Evolutionary conservation across 2,329 filamentous ascomycete species (phyloP).

Genomic region (Lecanicillium sp.): DNA sequence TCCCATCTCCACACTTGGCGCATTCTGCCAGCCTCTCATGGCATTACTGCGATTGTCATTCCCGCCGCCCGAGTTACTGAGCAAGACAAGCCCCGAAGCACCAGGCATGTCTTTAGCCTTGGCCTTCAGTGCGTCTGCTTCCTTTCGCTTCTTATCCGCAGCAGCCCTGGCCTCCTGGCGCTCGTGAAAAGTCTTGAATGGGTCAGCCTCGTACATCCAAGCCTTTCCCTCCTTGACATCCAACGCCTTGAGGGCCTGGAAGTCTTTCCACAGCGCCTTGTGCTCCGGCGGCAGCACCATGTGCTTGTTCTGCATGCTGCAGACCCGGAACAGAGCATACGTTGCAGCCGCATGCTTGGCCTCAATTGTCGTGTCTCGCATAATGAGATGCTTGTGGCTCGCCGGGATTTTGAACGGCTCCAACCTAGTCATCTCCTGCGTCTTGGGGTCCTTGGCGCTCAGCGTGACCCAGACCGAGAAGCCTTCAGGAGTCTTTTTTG

Average conservation of each 20-base stretch:
- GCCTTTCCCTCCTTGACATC: slow-evolving; percentile 68
- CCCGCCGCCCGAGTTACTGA: slow-evolving; percentile 33
- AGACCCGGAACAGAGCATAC: slow-evolving; percentile 83
- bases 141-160: slow-evolving; percentile 71
- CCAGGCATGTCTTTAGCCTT: slow-evolving; percentile 58
- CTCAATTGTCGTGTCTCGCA: slow-evolving; percentile 74
- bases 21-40: slow-evolving; percentile 72
- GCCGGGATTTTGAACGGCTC: slow-evolving; percentile 76
- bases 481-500: slow-evolving; percentile 64
- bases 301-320: slow-evolving; percentile 92
- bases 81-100: slow-evolving; percentile 45
- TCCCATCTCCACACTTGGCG: slow-evolving; percentile 90
- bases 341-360: slow-evolving; percentile 89
- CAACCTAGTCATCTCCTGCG: slow-evolving; percentile 63
- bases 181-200: slow-evolving; percentile 74
- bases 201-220: slow-evolving; percentile 95
- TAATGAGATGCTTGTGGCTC: slow-evolving; percentile 66
- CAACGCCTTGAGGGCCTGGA: slow-evolving; percentile 70
- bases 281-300: slow-evolving; percentile 90
- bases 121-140: slow-evolving; percentile 58
- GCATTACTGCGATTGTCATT: slow-evolving; percentile 28
- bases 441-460: slow-evolving; percentile 69
- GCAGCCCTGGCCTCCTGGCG: slow-evolving; percentile 68
- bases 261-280: slow-evolving; percentile 85
- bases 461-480: slow-evolving; percentile 77